A percentile compares a stretch with the other conserved stretches of the same genome.
These are phyloP conservation scores for Platanthera guangdongensis DNA, from an alignment of 106 monocot species.

Conservation along the genomic window DNA sequence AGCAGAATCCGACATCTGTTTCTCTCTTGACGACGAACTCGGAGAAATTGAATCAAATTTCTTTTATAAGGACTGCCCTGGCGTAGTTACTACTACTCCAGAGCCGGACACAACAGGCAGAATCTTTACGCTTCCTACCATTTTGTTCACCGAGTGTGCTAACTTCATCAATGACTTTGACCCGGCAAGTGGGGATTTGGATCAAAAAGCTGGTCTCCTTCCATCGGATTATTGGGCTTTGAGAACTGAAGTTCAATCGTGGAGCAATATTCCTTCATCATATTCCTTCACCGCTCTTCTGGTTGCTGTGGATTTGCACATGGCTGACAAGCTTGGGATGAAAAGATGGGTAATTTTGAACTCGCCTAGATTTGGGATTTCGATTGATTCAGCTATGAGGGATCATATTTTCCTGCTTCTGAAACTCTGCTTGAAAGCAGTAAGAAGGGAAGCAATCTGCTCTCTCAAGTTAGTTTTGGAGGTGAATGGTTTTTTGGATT, in stretches of 20 bases:
- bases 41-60: slow-evolving; percentile 27
- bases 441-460: slow-evolving; percentile 39
- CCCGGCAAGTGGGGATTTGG: not conserved
- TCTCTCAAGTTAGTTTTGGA: slow-evolving; percentile 18
- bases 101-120: slow-evolving; percentile 18
- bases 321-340: slow-evolving; percentile 17
- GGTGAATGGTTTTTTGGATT: slow-evolving; percentile 24
- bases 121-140: slow-evolving; percentile 48
- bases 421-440: slow-evolving; percentile 65
- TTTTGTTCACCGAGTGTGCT: slow-evolving; percentile 49
- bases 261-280: slow-evolving; percentile 36
- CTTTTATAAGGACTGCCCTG: slow-evolving; percentile 76
- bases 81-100: slow-evolving; percentile 48
- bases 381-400: slow-evolving; percentile 55
- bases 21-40: slow-evolving; percentile 54
- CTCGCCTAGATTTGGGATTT: slow-evolving; percentile 52
- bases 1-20: slow-evolving; percentile 44
- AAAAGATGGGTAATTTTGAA: slow-evolving; percentile 60
- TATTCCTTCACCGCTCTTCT: slow-evolving; percentile 45
- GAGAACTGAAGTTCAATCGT: slow-evolving; percentile 43
- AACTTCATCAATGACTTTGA: slow-evolving; percentile 21
- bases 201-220: slow-evolving; percentile 21
- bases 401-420: slow-evolving; percentile 69
- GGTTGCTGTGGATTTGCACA: slow-evolving; percentile 20
- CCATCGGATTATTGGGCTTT: slow-evolving; percentile 74